These are phyloP conservation scores for Fusarium albidum DNA, from an alignment of 2,329 filamentous ascomycete genomes.

Conservation along the genomic window DNA sequence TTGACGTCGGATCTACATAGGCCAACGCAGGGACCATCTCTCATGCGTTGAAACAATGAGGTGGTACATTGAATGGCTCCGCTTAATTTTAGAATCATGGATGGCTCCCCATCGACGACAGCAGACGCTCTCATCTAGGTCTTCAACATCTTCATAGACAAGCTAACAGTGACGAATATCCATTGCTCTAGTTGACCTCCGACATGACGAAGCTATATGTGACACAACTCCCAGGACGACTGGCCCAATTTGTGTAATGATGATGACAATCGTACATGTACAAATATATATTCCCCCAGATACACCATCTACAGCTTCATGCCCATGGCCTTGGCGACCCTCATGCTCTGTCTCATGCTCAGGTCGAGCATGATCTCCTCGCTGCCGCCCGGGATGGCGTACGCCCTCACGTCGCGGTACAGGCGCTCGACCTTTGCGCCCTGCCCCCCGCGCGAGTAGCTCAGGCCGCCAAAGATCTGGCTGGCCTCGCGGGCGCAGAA, in stretches of 20 bases:
- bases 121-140: too few species aligned
- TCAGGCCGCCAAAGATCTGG: conserved; percentile 96
- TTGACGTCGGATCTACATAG: too few species aligned
- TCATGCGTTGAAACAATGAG: too few species aligned
- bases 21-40: too few species aligned
- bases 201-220: too few species aligned
- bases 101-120: too few species aligned
- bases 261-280: conserved; percentile 14
- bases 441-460: conserved; percentile 92
- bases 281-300: conserved; percentile 11
- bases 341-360: conserved; percentile 89
- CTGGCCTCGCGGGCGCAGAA: conserved; percentile 96
- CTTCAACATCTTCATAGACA: too few species aligned
- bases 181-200: conserved; percentile 17
- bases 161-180: neutral
- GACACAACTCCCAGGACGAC: too few species aligned
- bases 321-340: conserved; percentile 87
- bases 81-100: too few species aligned
- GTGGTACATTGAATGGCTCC: too few species aligned
- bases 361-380: conserved; percentile 99
- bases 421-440: conserved; percentile 94
- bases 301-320: conserved; percentile 81
- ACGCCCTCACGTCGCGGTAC: conserved; percentile 94
- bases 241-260: neutral
- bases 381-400: conserved; percentile 93